Conservation (phyloP, 2,329 filamentous ascomycete genomes). For the Penicillium sp. region DNA sequence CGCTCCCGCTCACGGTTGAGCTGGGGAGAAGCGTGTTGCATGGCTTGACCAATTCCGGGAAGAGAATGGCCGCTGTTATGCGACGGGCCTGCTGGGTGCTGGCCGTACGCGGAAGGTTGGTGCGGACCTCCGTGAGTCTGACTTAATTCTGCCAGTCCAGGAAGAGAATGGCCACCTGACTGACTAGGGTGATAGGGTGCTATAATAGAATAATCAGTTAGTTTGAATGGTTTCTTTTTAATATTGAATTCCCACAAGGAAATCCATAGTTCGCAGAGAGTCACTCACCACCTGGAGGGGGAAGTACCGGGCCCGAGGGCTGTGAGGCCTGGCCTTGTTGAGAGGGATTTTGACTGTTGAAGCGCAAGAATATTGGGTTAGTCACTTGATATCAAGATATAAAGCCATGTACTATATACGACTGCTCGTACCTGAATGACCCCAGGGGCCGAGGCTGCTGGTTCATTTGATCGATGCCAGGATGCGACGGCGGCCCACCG, state of each 20-base stretch:
- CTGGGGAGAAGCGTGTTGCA: conserved; percentile 44
- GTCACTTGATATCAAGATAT: not conserved
- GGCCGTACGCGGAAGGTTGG: conserved; percentile 43
- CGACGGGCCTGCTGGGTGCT: conserved; percentile 38
- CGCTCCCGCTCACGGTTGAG: conserved; percentile 47
- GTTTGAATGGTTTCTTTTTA: not conserved
- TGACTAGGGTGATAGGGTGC: conserved; percentile 45
- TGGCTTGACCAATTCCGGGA: conserved; percentile 42
- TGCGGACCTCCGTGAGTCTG: conserved; percentile 43
- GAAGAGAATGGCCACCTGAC: conserved; percentile 45
- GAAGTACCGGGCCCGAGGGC: conserved; percentile 39
- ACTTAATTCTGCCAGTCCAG: conserved; percentile 47
- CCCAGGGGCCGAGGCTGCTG: conserved; percentile 44
- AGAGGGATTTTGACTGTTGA: conserved; percentile 37
- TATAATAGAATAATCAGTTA: conserved; percentile 21
- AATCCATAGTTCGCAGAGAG: not conserved
- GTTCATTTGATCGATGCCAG: conserved; percentile 43
- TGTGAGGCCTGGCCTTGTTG: conserved; percentile 40
- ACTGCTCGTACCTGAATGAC: conserved; percentile 42
- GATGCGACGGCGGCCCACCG: conserved; percentile 41
- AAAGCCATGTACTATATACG: not conserved
- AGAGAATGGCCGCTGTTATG: conserved; percentile 39
- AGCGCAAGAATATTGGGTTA: conserved; percentile 9
- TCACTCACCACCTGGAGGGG: conserved; percentile 40
- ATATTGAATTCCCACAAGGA: not conserved